Evolutionary conservation across 305 asterid genomes (phyloP), one percentile per base, ranked within the genome.

Genomic region (Solanum chacoense): DNA sequence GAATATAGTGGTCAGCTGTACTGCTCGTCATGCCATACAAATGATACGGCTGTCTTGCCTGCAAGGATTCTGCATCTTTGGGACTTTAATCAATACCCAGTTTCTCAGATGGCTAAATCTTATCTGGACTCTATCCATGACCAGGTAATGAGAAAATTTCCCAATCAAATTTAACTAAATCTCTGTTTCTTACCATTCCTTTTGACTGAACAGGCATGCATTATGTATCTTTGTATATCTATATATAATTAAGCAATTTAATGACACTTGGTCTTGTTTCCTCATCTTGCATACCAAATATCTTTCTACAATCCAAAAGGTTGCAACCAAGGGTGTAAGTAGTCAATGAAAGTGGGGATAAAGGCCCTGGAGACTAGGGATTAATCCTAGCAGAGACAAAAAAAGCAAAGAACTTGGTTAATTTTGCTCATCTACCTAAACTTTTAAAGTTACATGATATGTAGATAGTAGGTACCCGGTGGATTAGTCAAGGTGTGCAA

Each of bases 1-100:
- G 99, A 96, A 88, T 97, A 97, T 90, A 96, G 95, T 91, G 94
- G 97, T 88, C 99, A 96, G 92, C 88, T 97, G 75, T 97, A 94
- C 91, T 97, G 99, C 94, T 93, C 97, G 35, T 92, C 94, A 45
- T 97, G 99, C 90, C 99, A 97, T 91, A 90, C 92, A 89, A 97
- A 96, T 91, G 99, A 97, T 86, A 91, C 92, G 81, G 96, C 98
- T 88, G 93, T 96, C 89, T 94, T 97, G 91, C 99, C 99, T 85
- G 96, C 99, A 78, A 93, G 93, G 91, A 98, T 96, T 90, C 92
- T 97, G 90, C 99, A 96, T 90, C 87, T 76, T 88, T 97, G 99
- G 99, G 99, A 97, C 91, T 97, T 97, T 89, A 91, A 95, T 90
- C 92, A 89, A 38, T 97, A 95, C 91, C 94, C 99, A 12, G 98